Conservation (phyloP, 768 basidiomycete genomes). For the Zangia roseola region DNA sequence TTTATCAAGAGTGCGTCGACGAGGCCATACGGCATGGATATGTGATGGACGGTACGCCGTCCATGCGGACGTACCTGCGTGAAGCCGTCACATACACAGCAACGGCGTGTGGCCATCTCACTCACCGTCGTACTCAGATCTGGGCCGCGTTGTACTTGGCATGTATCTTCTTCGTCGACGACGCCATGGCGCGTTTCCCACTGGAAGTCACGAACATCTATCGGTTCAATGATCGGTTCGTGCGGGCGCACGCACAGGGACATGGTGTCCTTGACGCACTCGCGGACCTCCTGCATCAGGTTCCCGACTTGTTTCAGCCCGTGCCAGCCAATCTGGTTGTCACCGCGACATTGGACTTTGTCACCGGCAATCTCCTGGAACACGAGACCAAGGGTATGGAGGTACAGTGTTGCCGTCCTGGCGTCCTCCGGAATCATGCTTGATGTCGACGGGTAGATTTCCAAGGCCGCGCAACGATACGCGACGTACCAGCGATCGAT, state of each 20-base stretch:
- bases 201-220: slow-evolving; percentile 17
- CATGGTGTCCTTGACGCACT: slow-evolving; percentile 32
- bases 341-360: slow-evolving; percentile 32
- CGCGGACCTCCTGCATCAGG: slow-evolving; percentile 25
- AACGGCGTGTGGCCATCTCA: slow-evolving; percentile 25
- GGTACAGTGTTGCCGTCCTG: slow-evolving; percentile 7
- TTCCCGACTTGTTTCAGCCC: slow-evolving; percentile 24
- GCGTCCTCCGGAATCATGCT: not conserved
- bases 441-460: slow-evolving; percentile 4
- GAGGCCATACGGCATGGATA: too few species aligned
- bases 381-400: slow-evolving; percentile 23
- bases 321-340: slow-evolving; percentile 34
- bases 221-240: slow-evolving; percentile 33
- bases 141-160: slow-evolving; percentile 38
- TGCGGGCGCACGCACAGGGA: slow-evolving; percentile 22
- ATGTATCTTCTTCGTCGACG: slow-evolving; percentile 34
- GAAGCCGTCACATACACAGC: slow-evolving; percentile 1
- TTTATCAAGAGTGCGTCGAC: too few species aligned
- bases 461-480: slow-evolving; percentile 13
- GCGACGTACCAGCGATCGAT: slow-evolving; percentile 17
- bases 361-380: slow-evolving; percentile 34
- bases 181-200: slow-evolving; percentile 25
- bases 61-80: slow-evolving; percentile 1
- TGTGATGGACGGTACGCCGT: too few species aligned
- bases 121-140: slow-evolving; percentile 25